phyloP scores from a whole-genome alignment of 257 asterid species.

The Marsdenia floribunda region DNA sequence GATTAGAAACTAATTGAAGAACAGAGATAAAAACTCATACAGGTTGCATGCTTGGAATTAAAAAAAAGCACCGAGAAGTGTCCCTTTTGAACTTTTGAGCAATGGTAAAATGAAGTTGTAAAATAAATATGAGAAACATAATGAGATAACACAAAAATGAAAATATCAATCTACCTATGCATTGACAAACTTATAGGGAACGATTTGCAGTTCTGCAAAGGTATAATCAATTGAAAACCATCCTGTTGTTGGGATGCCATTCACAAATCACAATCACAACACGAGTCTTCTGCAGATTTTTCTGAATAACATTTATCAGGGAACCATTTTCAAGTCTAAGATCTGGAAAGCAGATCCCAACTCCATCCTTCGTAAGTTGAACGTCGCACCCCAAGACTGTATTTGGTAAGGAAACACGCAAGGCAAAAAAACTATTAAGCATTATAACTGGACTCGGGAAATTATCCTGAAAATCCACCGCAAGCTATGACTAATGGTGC shows the following conservation, averaged over 20 bases:
- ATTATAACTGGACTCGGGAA: slow-evolving; percentile 63
- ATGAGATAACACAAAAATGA: too few relatives aligned
- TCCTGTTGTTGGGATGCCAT: slow-evolving; percentile 45
- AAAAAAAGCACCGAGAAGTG: too few relatives aligned
- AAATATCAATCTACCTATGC: neutral
- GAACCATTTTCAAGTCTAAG: slow-evolving; percentile 56
- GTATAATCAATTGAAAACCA: slow-evolving; percentile 65
- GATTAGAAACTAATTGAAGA: neutral
- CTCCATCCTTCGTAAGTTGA: slow-evolving; percentile 78
- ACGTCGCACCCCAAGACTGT: slow-evolving; percentile 63
- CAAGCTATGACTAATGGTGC: slow-evolving; percentile 66
- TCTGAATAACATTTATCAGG: neutral
- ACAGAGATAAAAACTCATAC: neutral
- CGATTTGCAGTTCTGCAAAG: slow-evolving; percentile 28
- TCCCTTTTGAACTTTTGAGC: too few relatives aligned
- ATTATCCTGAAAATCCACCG: slow-evolving; percentile 80
- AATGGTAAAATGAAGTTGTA: too few relatives aligned
- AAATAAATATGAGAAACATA: too few relatives aligned
- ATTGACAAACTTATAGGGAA: slow-evolving; percentile 41
- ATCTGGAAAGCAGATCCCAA: slow-evolving; percentile 69
- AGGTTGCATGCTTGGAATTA: too few relatives aligned
- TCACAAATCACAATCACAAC: too few relatives aligned
- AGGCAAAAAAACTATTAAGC: slow-evolving; percentile 44
- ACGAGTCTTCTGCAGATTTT: slow-evolving; percentile 25
- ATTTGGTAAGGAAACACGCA: slow-evolving; percentile 24